phyloP scores from a whole-genome alignment of 2,329 filamentous ascomycete genomes.

The Fusarium incarnatum region DNA sequence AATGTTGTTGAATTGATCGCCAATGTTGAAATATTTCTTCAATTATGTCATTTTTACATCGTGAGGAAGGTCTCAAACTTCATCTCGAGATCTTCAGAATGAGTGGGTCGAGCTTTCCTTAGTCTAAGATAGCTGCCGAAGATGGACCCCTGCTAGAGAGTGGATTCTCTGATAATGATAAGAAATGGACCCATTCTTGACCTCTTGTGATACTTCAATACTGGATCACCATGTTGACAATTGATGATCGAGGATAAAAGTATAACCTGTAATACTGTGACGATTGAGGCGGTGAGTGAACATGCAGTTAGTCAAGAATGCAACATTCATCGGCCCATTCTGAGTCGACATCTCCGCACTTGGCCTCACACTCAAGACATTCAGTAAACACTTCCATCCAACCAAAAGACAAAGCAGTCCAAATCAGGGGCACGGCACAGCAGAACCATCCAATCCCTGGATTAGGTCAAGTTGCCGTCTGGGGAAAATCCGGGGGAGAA shows the following conservation, averaged over 20 bases:
- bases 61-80: constrained; percentile 8
- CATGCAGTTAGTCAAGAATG: constrained; percentile 21
- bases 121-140: constrained; percentile 23
- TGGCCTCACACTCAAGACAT: constrained; percentile 19
- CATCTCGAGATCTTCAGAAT: constrained; percentile 22
- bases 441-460: constrained; percentile 1
- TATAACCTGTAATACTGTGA: background rate
- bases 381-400: constrained; percentile 8
- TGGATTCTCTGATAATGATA: constrained; percentile 20
- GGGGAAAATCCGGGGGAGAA: constrained; percentile 35
- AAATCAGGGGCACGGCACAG: constrained; percentile 22
- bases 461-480: constrained; percentile 11
- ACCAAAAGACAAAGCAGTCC: constrained; percentile 18
- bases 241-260: background rate
- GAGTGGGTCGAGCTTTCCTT: constrained; percentile 4
- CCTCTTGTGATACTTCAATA: background rate
- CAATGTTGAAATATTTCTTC: background rate
- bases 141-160: constrained; percentile 32
- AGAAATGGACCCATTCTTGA: constrained; percentile 26
- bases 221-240: background rate
- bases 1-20: background rate
- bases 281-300: constrained; percentile 12
- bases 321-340: constrained; percentile 38
- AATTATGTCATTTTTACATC: constrained; percentile 3
- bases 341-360: constrained; percentile 24